phyloP scores from a whole-genome alignment of 768 basidiomycete species.

The Gelatoporia subvermispora region DNA sequence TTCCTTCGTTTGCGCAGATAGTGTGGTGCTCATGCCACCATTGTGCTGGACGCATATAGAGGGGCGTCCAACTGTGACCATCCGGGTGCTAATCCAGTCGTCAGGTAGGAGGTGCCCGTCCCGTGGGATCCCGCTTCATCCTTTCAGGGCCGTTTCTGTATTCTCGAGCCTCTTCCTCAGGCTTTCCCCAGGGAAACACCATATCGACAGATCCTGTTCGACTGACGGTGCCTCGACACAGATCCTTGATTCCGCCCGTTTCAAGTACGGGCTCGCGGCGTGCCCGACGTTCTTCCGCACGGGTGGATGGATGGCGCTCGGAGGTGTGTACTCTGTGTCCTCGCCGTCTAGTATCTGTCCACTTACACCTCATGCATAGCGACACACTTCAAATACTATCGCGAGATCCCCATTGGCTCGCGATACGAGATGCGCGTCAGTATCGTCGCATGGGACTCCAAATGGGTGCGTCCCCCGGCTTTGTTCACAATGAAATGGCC shows the following conservation, averaged over 20 bases:
- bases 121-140: too few species aligned
- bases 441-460: conserved; percentile 66
- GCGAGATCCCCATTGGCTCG: conserved; percentile 62
- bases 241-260: conserved; percentile 32
- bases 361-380: conserved; percentile 29
- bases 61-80: too few species aligned
- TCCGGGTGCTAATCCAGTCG: too few species aligned
- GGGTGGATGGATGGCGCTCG: conserved; percentile 61
- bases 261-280: conserved; percentile 41
- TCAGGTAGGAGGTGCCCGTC: too few species aligned
- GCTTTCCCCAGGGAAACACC: too few species aligned
- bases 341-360: not conserved
- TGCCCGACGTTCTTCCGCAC: conserved; percentile 55
- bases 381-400: conserved; percentile 64
- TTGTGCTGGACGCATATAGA: too few species aligned
- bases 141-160: too few species aligned
- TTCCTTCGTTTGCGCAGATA: too few species aligned
- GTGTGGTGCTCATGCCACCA: too few species aligned
- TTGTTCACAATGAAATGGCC: not conserved
- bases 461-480: conserved; percentile 54
- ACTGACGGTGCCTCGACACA: conserved; percentile 4
- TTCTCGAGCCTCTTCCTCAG: too few species aligned
- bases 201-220: too few species aligned
- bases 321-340: conserved; percentile 23
- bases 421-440: conserved; percentile 56